Conservation (phyloP, 2,329 filamentous ascomycete genomes). For the Alternaria sp. region DNA sequence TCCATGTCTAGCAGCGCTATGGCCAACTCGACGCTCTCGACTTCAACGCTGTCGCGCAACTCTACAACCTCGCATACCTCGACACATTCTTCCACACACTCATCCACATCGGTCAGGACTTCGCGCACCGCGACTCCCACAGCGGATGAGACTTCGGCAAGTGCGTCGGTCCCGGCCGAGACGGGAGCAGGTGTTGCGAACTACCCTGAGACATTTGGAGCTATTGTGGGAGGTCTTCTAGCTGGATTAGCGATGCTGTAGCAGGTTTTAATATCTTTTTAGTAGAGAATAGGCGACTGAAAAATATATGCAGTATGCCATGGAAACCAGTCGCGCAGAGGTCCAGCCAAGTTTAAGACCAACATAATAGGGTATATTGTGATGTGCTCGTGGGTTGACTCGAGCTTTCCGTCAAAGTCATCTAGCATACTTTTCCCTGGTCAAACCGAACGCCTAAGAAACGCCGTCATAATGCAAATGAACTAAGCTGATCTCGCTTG, state of each 20-base stretch:
- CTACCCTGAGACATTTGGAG: constrained; percentile 22
- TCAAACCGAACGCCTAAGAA: constrained; percentile 27
- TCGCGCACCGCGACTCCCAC: constrained; percentile 12
- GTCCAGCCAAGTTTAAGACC: not conserved
- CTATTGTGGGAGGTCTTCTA: constrained; percentile 27
- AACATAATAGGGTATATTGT: constrained; percentile 38
- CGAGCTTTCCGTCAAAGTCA: constrained; percentile 13
- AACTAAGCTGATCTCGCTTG: not conserved
- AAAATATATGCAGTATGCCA: not conserved
- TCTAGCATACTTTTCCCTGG: constrained; percentile 25
- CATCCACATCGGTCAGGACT: constrained; percentile 4
- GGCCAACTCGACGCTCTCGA: constrained; percentile 11
- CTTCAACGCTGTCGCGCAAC: not conserved
- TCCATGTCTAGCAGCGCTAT: constrained; percentile 2
- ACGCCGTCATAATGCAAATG: constrained; percentile 35
- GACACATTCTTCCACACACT: not conserved
- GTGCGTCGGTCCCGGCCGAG: constrained; percentile 16
- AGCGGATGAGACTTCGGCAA: constrained; percentile 11
- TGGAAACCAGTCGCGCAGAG: not conserved
- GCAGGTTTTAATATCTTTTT: not conserved
- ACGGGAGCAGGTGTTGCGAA: constrained; percentile 26
- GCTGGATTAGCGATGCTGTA: constrained; percentile 29
- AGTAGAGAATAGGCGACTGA: not conserved
- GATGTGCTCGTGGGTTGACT: constrained; percentile 20
- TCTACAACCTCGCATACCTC: constrained; percentile 5